These are phyloP conservation scores for Cardamine resedifolia DNA, from an alignment of 345 rosid species.

Conservation along the genomic window DNA sequence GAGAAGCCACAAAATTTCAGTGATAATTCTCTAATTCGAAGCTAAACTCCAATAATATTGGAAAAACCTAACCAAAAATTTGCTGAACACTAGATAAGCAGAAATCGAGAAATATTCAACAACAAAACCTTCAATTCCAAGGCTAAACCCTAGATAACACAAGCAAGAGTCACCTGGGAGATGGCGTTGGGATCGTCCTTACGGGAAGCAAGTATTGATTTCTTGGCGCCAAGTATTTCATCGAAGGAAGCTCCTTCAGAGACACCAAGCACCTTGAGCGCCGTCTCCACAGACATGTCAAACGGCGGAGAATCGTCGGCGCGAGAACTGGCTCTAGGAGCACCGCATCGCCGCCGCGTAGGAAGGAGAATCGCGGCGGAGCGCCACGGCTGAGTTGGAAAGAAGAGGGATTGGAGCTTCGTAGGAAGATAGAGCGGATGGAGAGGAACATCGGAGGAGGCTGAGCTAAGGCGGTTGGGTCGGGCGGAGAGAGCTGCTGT, in stretches of 20 bases:
- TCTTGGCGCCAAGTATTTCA: slow-evolving; percentile 94
- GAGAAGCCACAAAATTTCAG: slow-evolving; percentile 4
- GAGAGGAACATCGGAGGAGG: slow-evolving; percentile 40
- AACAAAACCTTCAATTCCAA: not conserved
- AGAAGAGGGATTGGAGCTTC: slow-evolving; percentile 29
- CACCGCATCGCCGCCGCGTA: slow-evolving; percentile 42
- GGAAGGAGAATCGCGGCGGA: slow-evolving; percentile 31
- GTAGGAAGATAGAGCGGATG: slow-evolving; percentile 15
- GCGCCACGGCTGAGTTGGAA: slow-evolving; percentile 46
- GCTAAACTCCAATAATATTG: not conserved
- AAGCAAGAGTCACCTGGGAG: slow-evolving; percentile 56
- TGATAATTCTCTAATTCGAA: not conserved
- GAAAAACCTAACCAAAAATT: slow-evolving; percentile 13
- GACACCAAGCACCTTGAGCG: slow-evolving; percentile 92
- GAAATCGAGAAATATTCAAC: not conserved
- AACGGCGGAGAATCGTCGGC: slow-evolving; percentile 92
- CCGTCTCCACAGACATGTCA: slow-evolving; percentile 95
- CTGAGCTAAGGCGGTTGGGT: slow-evolving; percentile 54
- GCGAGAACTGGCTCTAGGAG: slow-evolving; percentile 59
- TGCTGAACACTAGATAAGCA: not conserved
- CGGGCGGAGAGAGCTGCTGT: slow-evolving; percentile 78
- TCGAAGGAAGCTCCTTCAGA: slow-evolving; percentile 85
- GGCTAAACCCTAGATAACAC: not conserved
- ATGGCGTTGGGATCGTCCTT: slow-evolving; percentile 78
- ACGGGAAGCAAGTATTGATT: slow-evolving; percentile 63